phyloP scores from a whole-genome alignment of 345 rosid genomes.

The Eucalyptus tenuipes region DNA sequence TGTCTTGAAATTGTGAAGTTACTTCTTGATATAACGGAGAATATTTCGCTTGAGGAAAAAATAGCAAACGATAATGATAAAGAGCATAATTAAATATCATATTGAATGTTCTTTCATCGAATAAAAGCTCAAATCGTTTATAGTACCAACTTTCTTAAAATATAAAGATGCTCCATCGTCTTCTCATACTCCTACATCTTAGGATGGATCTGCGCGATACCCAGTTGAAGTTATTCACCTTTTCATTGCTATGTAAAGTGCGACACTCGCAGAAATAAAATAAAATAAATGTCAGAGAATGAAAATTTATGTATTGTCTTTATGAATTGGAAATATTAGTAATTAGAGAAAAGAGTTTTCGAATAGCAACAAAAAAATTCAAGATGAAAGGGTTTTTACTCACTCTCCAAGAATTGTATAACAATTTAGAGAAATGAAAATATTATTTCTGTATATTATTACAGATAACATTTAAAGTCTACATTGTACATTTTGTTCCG shows the following conservation, averaged over 20 bases:
- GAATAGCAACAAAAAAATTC: neutral
- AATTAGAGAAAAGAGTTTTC: neutral
- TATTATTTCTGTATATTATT: too few species aligned
- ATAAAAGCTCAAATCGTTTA: neutral
- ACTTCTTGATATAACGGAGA: neutral
- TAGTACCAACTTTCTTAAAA: neutral
- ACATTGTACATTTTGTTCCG: neutral
- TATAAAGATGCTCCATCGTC: neutral
- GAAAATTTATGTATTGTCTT: neutral
- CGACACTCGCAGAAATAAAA: neutral
- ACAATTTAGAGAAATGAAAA: neutral
- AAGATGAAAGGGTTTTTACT: neutral
- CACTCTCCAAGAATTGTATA: neutral
- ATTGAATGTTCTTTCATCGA: neutral
- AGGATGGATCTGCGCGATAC: neutral
- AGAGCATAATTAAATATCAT: neutral
- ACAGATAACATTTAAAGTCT: neutral
- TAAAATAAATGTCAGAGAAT: neutral
- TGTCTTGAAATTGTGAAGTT: neutral
- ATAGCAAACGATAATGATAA: neutral
- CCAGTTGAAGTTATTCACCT: neutral
- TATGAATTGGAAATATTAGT: neutral
- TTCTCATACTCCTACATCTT: neutral
- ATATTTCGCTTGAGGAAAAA: neutral
- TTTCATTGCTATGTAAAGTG: neutral